Evolutionary conservation across 2,329 filamentous ascomycete genomes (phyloP).

Genomic region (Mycosphaerella arachidis): DNA sequence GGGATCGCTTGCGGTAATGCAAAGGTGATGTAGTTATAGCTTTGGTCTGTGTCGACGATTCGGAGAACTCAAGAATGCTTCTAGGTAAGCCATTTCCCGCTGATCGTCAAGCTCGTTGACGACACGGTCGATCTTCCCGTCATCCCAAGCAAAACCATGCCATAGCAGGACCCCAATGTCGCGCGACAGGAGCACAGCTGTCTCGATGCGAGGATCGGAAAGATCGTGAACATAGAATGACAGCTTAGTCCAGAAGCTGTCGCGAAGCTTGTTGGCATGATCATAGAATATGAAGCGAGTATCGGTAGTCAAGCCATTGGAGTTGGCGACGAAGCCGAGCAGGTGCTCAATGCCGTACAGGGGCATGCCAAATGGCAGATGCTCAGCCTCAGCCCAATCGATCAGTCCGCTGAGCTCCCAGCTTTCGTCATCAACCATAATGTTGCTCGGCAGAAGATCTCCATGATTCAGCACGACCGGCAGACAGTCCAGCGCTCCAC

Average conservation of each 20-base stretch:
- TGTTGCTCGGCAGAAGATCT: constrained; percentile 55
- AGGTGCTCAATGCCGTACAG: constrained; percentile 60
- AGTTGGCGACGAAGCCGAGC: constrained; percentile 44
- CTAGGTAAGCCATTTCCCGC: constrained; percentile 53
- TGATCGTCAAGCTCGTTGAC: constrained; percentile 50
- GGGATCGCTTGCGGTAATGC: too few species aligned
- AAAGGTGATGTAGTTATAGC: neutral
- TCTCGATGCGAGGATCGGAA: constrained; percentile 23
- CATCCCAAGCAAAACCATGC: constrained; percentile 53
- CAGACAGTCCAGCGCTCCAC: constrained; percentile 31
- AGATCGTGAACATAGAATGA: constrained; percentile 36
- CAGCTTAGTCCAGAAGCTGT: constrained; percentile 49
- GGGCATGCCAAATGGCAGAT: constrained; percentile 55
- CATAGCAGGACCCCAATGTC: constrained; percentile 57
- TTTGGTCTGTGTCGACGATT: neutral
- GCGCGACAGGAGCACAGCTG: constrained; percentile 44
- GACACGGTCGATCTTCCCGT: constrained; percentile 55
- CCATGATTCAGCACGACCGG: constrained; percentile 59
- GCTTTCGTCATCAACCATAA: constrained; percentile 47
- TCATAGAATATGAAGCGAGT: constrained; percentile 41
- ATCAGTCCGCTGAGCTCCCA: constrained; percentile 52
- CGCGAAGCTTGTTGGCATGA: constrained; percentile 42
- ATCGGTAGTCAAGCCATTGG: neutral
- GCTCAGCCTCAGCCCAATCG: constrained; percentile 63
- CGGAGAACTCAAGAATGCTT: constrained; percentile 33